Evolutionary conservation across 2,329 filamentous ascomycete species (phyloP), one percentile per base, ranked within the genome.

Genomic region (Penicillium expansum): DNA sequence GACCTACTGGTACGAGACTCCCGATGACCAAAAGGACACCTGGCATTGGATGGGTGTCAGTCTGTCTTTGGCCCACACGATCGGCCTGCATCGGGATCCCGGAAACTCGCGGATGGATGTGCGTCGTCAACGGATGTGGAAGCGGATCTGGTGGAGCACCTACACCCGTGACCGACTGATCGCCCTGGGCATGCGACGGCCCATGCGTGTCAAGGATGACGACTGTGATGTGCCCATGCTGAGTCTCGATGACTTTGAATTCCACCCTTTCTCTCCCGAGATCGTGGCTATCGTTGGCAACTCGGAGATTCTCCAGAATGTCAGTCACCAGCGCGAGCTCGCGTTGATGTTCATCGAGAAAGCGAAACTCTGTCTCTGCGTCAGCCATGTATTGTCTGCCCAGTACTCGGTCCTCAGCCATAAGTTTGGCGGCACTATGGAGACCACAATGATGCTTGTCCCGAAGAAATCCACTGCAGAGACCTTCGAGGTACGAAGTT

Each of bases 21-120:
- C 92, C 0, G 92, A 97, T 75, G 93, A 97, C 72, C 91, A 96
- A 71, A 97, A 97, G 74, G 93, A 97, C 72, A 97, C 92, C 44
- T 97, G 93, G 90, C 92, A 97, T 71, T 97, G 92, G 93, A 96
- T 97, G 90, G 93, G 93, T 18, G 91, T 97, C 37, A 93, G 92
- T 41, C 90, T 96, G 58, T 96, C 92, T 13, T 80, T 97, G 45
- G 92, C 92, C 51, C 91, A 96, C 73, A 96, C 92, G 13, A 96
- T 97, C 62, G 92, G 93, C 6, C 82, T 97, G 18, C 92, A 97
- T 74, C 89, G 92, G 61, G 90, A 96, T 67, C 91, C 92, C 2
- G 83, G 83, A 30, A 88, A 87, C 56, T 91, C 90, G 9, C 87
- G 84, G 65, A 91, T 96, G 83, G 83, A 89, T 38, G 75, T 78